Evolutionary conservation across 768 basidiomycete species (phyloP).

Genomic region (Amanita subjunquillea): DNA sequence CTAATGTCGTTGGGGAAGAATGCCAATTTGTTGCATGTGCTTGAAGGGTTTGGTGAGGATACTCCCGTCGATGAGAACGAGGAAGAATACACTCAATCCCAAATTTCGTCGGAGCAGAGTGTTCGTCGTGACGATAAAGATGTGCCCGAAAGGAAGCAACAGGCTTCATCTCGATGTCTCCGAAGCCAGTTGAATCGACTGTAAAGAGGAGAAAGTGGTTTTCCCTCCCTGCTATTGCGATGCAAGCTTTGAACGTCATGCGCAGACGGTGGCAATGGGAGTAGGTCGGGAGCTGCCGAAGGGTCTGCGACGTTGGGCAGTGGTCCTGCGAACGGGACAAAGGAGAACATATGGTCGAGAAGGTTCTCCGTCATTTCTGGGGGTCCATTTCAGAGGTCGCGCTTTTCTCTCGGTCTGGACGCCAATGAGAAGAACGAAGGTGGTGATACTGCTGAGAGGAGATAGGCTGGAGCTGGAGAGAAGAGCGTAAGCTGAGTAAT

Average conservation of each 20-base stretch:
- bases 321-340: constrained; percentile 6
- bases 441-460: not conserved
- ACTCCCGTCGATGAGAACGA: too few relatives aligned
- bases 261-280: constrained; percentile 27
- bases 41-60: too few relatives aligned
- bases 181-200: constrained; percentile 8
- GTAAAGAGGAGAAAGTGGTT: constrained; percentile 57
- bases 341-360: constrained; percentile 17
- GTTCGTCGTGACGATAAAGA: not conserved
- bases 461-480: not conserved
- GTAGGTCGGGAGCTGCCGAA: constrained; percentile 5
- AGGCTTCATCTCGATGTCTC: too few relatives aligned
- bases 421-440: not conserved
- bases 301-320: constrained; percentile 11
- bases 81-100: constrained; percentile 22
- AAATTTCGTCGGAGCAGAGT: too few relatives aligned
- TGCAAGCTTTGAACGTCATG: constrained; percentile 65
- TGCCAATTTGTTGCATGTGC: too few relatives aligned
- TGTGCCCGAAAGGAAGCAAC: too few relatives aligned
- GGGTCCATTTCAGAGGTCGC: constrained; percentile 12
- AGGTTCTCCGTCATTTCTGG: constrained; percentile 56
- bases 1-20: constrained; percentile 12
- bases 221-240: constrained; percentile 65
- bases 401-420: not conserved
- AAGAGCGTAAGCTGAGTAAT: constrained; percentile 6